A percentile compares a stretch with the other conserved stretches of the same genome.
Evolutionary conservation across 1,284 basidiomycete genomes (phyloP).

Genomic region (Sporisorium exsertum): DNA sequence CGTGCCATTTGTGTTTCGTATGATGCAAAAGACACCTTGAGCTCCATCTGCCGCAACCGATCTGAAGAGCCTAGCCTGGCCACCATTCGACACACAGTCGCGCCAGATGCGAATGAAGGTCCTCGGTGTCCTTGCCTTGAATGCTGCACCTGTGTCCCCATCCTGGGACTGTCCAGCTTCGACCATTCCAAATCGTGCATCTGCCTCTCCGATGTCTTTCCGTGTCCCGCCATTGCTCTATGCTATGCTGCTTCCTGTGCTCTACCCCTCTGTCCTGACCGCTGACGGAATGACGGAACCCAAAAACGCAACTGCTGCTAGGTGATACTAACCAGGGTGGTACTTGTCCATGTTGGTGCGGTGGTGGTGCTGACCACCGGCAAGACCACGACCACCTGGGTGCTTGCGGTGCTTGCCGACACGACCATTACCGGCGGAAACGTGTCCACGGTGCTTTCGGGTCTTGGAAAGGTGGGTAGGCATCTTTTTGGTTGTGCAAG

Average conservation of each 20-base stretch:
- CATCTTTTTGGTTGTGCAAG: constrained; percentile 73
- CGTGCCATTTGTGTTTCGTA: no score
- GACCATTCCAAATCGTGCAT: no score
- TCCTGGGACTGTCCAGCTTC: no score
- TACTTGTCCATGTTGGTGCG: constrained; percentile 74
- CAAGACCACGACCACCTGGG: constrained; percentile 99
- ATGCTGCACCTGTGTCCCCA: no score
- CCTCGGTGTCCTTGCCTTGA: not conserved
- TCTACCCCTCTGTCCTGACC: not conserved
- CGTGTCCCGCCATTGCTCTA: not conserved
- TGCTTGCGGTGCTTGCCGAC: constrained; percentile 99
- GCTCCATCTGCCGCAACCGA: no score
- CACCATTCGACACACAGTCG: no score
- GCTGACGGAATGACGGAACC: not conserved
- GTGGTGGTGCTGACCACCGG: constrained; percentile 99
- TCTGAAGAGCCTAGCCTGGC: not conserved
- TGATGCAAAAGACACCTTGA: no score
- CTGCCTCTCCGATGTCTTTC: not conserved
- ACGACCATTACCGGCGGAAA: constrained; percentile 94
- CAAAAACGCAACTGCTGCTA: not conserved
- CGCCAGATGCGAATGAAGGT: not conserved
- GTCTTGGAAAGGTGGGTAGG: constrained; percentile 94
- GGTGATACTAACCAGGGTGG: constrained; percentile 66
- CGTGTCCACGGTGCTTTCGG: constrained; percentile 88
- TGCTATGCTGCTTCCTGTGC: not conserved